These are phyloP conservation scores for Psilocybe cyanescens DNA, from an alignment of 768 basidiomycete species.

Conservation along the genomic window DNA sequence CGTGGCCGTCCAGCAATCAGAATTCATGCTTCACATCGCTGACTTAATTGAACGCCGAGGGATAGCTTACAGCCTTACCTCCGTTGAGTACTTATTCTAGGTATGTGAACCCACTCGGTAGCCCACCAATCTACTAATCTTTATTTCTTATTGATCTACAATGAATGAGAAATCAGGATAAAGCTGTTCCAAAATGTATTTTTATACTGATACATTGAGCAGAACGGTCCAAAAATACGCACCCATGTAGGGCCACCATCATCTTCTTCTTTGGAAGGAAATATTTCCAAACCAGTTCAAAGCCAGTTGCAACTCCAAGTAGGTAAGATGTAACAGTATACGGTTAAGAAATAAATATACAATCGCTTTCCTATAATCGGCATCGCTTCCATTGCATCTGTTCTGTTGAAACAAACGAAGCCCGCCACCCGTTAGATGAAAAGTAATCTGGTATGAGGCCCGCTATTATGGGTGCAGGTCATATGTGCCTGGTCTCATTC, in stretches of 20 bases:
- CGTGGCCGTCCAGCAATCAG: background rate
- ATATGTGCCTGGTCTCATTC: constrained; percentile 2
- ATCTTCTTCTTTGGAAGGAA: constrained; percentile 2
- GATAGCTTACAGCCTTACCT: background rate
- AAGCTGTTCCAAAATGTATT: constrained; percentile 3
- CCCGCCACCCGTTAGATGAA: background rate
- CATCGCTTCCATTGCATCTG: background rate
- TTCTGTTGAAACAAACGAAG: background rate
- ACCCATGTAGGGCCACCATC: constrained; percentile 18
- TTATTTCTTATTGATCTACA: background rate
- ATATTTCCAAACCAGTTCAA: constrained; percentile 8
- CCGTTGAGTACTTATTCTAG: background rate
- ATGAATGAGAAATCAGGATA: background rate
- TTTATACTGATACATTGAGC: constrained; percentile 5
- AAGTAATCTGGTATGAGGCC: background rate
- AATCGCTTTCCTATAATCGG: background rate
- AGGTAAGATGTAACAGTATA: background rate
- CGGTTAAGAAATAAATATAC: background rate
- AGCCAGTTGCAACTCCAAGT: background rate
- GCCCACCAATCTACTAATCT: background rate
- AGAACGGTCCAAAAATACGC: background rate
- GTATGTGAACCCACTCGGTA: background rate
- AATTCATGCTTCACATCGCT: background rate
- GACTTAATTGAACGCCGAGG: constrained; percentile 1
- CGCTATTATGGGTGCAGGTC: background rate